Percentiles rank a stretch among this genome's conserved stretches.
These are phyloP conservation scores for Diaporthe sp. DNA, from an alignment of 2,329 filamentous ascomycete species.

Conservation along the genomic window DNA sequence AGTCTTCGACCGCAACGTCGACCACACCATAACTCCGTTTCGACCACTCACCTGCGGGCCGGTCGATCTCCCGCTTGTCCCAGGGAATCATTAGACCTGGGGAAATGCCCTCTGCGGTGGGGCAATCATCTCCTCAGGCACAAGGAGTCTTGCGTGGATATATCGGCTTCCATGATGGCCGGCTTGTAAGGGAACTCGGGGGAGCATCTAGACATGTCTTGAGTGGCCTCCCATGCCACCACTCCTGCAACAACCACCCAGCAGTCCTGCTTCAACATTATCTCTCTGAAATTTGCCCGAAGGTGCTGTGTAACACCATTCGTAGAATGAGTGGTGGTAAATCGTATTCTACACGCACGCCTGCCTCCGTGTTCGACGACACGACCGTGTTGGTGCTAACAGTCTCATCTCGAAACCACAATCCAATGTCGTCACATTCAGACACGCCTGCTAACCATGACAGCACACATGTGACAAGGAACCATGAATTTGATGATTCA, in stretches of 20 bases:
- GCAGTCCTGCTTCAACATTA: neutral
- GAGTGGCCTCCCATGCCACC: too few relatives aligned
- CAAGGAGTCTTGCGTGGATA: too few relatives aligned
- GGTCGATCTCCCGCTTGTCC: slow-evolving; percentile 26
- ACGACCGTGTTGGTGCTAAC: neutral
- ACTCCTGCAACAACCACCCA: too few relatives aligned
- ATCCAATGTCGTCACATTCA: neutral
- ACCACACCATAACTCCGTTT: neutral
- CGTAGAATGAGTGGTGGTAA: neutral
- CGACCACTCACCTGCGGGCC: slow-evolving; percentile 1
- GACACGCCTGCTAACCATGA: too few relatives aligned
- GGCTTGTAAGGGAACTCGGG: neutral
- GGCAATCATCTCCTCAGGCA: neutral
- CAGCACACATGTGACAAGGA: neutral
- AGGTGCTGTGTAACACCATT: neutral
- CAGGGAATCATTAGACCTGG: neutral
- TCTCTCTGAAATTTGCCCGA: neutral
- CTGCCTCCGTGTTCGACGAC: neutral
- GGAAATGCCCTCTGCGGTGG: neutral
- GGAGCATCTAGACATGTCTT: neutral
- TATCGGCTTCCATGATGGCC: too few relatives aligned
- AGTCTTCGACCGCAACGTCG: neutral
- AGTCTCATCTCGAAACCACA: neutral
- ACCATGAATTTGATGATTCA: neutral
- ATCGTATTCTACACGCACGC: neutral